Base-by-base conservation (phyloP, 2,329 filamentous ascomycete genomes). In the Pseudogymnoascus sp. region DNA sequence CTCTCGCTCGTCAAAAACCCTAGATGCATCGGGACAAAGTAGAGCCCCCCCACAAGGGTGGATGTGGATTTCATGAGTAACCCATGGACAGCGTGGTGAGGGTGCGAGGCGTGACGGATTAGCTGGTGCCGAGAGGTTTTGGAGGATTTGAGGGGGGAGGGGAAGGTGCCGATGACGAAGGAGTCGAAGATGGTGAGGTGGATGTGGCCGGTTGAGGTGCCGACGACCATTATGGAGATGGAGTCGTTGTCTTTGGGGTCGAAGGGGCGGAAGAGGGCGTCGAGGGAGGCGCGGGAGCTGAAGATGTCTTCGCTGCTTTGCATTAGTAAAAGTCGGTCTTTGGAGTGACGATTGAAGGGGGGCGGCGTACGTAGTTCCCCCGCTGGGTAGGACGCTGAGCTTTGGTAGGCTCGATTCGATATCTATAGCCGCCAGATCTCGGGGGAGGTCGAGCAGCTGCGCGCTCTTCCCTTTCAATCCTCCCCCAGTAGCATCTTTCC, bases 111-210 rank as follows among this genome's bases (percentile, higher is more conserved):
- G 72, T 96, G 90, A 16, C 78, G 72, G 25, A 84, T 67, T 10
- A 82, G 77, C 63, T 63, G 56, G 64, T 28, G 71, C 69, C 18
- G 65, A 46, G 66, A 64, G 21, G 67, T 61, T 38, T 67, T 66
- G 70, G 72, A 73, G 63, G 66, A 70, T 3, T 75, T 77, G 1
- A 74, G 72, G 28, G 78, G 81, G 63, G 82, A 80, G 64, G 77
- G 74, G 65, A 92, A 87, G 11, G 76, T 82, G 3, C 91, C 90
- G 64, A 96, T 88, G 65, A 89, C 82, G 69, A 96, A 91, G 5
- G 89, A 93, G 73, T 96, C 89, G 73, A 93, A 93, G 59, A 96
- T 91, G 68, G 87, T 90, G 16, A 96, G 79, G 71, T 93, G 88
- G 11, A 96, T 79, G 16, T 79, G 82, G 7, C 89, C 89, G 66